Conservation (phyloP, 176 grass and related monocot genomes). For the bread wheat (Triticum aestivum) region DNA sequence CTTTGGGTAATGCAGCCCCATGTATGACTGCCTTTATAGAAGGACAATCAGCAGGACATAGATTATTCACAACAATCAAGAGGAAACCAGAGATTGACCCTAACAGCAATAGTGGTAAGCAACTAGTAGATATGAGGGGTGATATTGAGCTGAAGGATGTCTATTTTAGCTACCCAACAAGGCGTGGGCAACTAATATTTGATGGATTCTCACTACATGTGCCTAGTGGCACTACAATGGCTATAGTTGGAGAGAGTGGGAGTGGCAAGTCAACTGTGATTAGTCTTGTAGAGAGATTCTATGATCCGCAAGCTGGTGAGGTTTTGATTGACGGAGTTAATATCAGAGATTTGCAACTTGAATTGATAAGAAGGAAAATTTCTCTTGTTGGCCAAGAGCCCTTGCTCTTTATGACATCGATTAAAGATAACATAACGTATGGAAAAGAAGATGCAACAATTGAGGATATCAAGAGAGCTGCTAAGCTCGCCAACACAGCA, state of each 20-base stretch:
- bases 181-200: slow-evolving; percentile 70
- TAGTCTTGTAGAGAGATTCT: slow-evolving; percentile 74
- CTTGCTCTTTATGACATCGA: slow-evolving; percentile 74
- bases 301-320: slow-evolving; percentile 75
- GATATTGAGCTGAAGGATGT: slow-evolving; percentile 75
- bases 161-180: slow-evolving; percentile 78
- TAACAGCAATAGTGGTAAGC: slow-evolving; percentile 35
- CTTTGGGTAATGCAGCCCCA: slow-evolving; percentile 72
- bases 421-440: slow-evolving; percentile 83
- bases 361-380: slow-evolving; percentile 66
- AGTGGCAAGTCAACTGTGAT: slow-evolving; percentile 86
- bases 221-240: slow-evolving; percentile 61
- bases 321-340: slow-evolving; percentile 76
- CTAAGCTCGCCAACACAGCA: slow-evolving; percentile 68
- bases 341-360: slow-evolving; percentile 57
- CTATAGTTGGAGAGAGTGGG: slow-evolving; percentile 90
- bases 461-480: slow-evolving; percentile 68
- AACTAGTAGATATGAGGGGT: slow-evolving; percentile 59
- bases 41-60: slow-evolving; percentile 67
- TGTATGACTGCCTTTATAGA: slow-evolving; percentile 66
- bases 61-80: slow-evolving; percentile 65
- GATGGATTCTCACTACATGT: slow-evolving; percentile 72
- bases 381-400: slow-evolving; percentile 90
- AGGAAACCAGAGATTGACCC: slow-evolving; percentile 75
- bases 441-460: slow-evolving; percentile 76